These are phyloP conservation scores for Yamadazyma mexicana DNA, from an alignment of 1,139 yeast genomes.

Conservation along the genomic window DNA sequence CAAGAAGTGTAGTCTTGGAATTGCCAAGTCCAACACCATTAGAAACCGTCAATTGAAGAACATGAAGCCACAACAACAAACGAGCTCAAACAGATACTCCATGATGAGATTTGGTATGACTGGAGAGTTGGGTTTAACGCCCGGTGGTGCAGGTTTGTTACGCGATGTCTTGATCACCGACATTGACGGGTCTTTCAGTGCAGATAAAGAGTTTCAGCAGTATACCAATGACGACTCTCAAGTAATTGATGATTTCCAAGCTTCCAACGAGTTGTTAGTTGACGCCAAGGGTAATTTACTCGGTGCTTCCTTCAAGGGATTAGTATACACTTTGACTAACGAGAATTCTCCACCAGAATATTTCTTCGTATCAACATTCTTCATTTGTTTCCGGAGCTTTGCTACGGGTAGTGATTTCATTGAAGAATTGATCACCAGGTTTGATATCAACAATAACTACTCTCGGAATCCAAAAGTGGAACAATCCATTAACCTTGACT, in stretches of 20 bases:
- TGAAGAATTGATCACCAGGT: constrained; percentile 67
- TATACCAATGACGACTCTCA: constrained; percentile 25
- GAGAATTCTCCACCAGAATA: constrained; percentile 70
- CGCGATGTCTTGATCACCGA: constrained; percentile 49
- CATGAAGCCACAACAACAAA: constrained; percentile 14
- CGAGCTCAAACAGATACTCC: constrained; percentile 50
- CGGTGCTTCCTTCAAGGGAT: constrained; percentile 79
- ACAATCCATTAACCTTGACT: constrained; percentile 45
- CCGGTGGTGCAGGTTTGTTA: constrained; percentile 58
- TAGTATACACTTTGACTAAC: constrained; percentile 70
- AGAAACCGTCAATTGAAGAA: constrained; percentile 22
- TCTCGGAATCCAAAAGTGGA: constrained; percentile 24
- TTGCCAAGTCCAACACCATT: constrained; percentile 46
- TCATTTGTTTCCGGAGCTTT: constrained; percentile 77
- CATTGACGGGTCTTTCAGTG: constrained; percentile 43
- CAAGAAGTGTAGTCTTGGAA: constrained; percentile 60
- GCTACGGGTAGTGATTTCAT: constrained; percentile 68
- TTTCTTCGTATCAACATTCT: constrained; percentile 72
- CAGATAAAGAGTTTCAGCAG: constrained; percentile 38
- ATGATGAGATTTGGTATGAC: constrained; percentile 60
- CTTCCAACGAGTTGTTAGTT: constrained; percentile 48
- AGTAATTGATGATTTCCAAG: constrained; percentile 15
- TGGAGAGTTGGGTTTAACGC: constrained; percentile 52
- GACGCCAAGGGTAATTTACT: constrained; percentile 54
- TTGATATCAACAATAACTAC: constrained; percentile 49